phyloP scores from a whole-genome alignment of 2,329 filamentous ascomycete species.

The Neopestalotiopsis sp. region DNA sequence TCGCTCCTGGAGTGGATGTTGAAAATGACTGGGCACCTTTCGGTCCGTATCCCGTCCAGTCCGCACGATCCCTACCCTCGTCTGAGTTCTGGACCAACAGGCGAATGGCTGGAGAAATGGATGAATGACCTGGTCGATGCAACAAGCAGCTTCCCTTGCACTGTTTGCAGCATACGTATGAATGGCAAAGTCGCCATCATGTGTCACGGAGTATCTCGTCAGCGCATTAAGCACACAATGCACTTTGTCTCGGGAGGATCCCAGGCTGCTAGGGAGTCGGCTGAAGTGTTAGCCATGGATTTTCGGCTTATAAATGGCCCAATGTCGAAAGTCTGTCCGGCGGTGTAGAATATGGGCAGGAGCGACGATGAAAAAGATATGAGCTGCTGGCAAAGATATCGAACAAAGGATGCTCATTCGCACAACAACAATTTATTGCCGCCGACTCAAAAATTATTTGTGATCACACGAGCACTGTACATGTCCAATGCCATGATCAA shows the following conservation, averaged over 20 bases:
- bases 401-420: background rate
- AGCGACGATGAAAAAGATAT: background rate
- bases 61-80: background rate
- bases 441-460: background rate
- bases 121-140: background rate
- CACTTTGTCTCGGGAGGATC: background rate
- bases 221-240: background rate
- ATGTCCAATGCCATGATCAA: background rate
- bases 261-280: background rate
- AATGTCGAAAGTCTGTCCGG: background rate
- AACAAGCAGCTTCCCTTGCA: background rate
- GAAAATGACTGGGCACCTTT: background rate
- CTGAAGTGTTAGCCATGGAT: background rate
- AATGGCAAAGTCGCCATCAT: background rate
- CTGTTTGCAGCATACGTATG: background rate
- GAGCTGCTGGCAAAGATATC: background rate
- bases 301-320: background rate
- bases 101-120: background rate
- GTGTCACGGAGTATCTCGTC: background rate
- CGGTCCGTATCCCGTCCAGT: background rate
- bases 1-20: background rate
- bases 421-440: background rate
- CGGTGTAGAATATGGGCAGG: background rate
- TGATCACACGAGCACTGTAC: background rate
- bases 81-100: background rate